Percentiles rank a stretch among this genome's conserved stretches.
Conservation (phyloP, 148 eudicot genomes). For the Amaranthus palmeri region DNA sequence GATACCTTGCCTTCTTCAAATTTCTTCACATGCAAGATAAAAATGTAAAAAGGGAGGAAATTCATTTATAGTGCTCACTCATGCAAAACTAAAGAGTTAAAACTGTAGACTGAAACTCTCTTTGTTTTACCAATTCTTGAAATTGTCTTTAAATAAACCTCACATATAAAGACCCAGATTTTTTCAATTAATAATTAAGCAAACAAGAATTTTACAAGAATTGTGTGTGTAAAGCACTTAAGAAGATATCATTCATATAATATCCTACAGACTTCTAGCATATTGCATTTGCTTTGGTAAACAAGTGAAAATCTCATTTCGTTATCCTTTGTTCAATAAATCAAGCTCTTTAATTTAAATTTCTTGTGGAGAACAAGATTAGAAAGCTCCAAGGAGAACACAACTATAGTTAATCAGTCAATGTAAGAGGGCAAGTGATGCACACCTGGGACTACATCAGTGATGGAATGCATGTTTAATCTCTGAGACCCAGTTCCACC, state of each 20-base stretch:
- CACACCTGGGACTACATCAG: constrained; percentile 24
- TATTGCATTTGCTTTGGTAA: background rate
- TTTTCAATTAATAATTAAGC: background rate
- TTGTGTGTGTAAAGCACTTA: background rate
- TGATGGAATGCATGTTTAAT: constrained; percentile 35
- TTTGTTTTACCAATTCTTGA: background rate
- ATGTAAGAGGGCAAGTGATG: background rate
- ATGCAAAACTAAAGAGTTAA: background rate
- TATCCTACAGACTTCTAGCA: background rate
- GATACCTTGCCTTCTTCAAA: background rate
- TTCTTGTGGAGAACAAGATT: background rate
- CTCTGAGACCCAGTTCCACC: constrained; percentile 87
- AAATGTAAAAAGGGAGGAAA: background rate
- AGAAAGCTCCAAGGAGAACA: background rate
- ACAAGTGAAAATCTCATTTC: background rate
- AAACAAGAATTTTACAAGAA: background rate
- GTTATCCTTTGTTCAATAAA: background rate
- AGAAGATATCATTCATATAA: background rate
- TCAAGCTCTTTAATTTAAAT: background rate
- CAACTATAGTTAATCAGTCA: background rate
- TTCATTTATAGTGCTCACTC: background rate
- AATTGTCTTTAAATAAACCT: background rate
- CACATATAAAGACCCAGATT: background rate
- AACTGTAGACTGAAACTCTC: background rate
- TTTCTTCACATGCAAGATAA: background rate